Evolutionary conservation across 2,329 filamentous ascomycete genomes (phyloP).

Genomic region (Trichoderma koningiopsis): DNA sequence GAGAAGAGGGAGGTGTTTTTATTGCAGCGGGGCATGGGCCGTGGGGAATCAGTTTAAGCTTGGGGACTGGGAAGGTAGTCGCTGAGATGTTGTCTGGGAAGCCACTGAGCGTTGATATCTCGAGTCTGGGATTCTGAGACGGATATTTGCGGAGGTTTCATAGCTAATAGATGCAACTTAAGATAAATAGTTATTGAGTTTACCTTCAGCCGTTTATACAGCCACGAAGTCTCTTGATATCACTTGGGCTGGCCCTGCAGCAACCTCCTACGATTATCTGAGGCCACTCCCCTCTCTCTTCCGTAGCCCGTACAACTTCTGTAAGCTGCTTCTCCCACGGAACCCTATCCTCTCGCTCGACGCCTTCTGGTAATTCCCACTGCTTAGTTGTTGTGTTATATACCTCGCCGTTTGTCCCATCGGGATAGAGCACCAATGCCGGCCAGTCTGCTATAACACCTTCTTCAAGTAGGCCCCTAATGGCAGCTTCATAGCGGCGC

Average conservation of each 20-base stretch:
- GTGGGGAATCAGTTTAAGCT: slow-evolving; percentile 67
- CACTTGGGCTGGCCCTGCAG: slow-evolving; percentile 50
- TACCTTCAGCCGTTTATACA: slow-evolving; percentile 4
- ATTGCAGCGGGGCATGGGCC: slow-evolving; percentile 73
- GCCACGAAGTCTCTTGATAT: slow-evolving; percentile 37
- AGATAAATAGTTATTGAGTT: background rate
- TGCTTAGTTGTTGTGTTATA: slow-evolving; percentile 65
- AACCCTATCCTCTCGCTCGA: slow-evolving; percentile 33
- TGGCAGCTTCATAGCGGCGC: slow-evolving; percentile 53
- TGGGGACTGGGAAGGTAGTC: slow-evolving; percentile 72
- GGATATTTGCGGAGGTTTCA: background rate
- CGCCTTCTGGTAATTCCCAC: slow-evolving; percentile 53
- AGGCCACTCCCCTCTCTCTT: slow-evolving; percentile 44
- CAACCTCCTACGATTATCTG: slow-evolving; percentile 56
- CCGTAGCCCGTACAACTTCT: slow-evolving; percentile 43
- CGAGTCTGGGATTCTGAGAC: slow-evolving; percentile 28
- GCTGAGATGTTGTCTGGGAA: slow-evolving; percentile 68
- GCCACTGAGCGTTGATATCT: slow-evolving; percentile 60
- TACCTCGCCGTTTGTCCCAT: slow-evolving; percentile 68
- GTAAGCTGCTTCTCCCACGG: slow-evolving; percentile 53
- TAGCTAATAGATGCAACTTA: background rate
- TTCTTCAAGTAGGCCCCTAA: slow-evolving; percentile 42
- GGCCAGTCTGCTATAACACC: slow-evolving; percentile 48
- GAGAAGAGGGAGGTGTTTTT: slow-evolving; percentile 64
- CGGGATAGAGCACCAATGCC: slow-evolving; percentile 65